phyloP scores from a whole-genome alignment of 2,329 filamentous ascomycete species.

The Ophiostoma tasmaniense region DNA sequence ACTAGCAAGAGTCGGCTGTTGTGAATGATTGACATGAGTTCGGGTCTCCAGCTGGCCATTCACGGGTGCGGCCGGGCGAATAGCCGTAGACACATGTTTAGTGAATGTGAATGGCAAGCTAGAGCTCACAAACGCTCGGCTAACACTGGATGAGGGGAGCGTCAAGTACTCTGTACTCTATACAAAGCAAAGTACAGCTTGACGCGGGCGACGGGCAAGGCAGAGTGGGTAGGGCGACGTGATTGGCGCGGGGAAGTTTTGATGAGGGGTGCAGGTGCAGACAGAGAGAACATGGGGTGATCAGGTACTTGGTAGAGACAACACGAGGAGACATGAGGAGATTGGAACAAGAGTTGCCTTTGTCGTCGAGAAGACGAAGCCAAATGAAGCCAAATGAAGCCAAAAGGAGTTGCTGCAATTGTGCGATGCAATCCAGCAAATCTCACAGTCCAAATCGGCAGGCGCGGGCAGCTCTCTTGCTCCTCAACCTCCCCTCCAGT shows the following conservation, averaged over 20 bases:
- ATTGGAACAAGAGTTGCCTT: not conserved
- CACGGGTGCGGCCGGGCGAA: conserved; percentile 8
- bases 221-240: not conserved
- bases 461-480: not conserved
- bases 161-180: too few species aligned
- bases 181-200: not conserved
- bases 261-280: not conserved
- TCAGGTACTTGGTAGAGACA: not conserved
- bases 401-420: not conserved
- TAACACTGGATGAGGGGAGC: conserved; percentile 9
- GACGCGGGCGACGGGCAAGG: not conserved
- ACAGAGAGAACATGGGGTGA: not conserved
- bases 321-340: not conserved
- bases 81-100: not conserved
- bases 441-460: not conserved
- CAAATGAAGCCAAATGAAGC: not conserved
- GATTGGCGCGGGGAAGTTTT: conserved; percentile 1
- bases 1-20: not conserved
- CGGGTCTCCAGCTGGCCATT: conserved; percentile 1
- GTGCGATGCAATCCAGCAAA: not conserved
- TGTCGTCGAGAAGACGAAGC: too few species aligned
- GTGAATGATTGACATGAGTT: not conserved
- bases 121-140: conserved; percentile 3
- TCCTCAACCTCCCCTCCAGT: not conserved
- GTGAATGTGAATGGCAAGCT: not conserved